These are phyloP conservation scores for Pachysandra terminalis DNA, from an alignment of 164 flowering plant species.

Conservation along the genomic window DNA sequence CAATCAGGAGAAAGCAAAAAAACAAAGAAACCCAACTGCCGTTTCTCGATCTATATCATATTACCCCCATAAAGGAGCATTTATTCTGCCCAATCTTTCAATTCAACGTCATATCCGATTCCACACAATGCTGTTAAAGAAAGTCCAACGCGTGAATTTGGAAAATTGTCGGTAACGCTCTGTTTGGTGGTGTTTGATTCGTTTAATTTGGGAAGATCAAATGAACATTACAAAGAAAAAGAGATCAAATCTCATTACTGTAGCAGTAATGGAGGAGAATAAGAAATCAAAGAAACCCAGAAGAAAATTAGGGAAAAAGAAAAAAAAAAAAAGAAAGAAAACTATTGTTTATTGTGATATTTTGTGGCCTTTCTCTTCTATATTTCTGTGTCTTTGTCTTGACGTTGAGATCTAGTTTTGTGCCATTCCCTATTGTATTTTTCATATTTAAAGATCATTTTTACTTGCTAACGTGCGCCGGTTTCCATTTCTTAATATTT, in stretches of 20 bases:
- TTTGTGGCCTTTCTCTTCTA: no score
- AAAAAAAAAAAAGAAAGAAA: neutral
- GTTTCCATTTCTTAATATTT: no score
- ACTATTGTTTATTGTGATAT: neutral
- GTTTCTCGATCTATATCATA: neutral
- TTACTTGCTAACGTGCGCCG: no score
- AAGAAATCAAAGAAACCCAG: no score
- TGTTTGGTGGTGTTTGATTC: neutral
- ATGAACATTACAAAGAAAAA: neutral
- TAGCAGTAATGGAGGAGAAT: neutral
- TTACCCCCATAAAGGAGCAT: neutral
- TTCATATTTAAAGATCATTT: no score
- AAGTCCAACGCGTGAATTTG: neutral
- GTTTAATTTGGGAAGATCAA: neutral
- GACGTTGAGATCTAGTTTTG: no score
- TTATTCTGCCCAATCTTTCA: neutral
- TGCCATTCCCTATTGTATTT: no score
- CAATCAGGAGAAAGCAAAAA: neutral
- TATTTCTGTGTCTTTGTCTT: no score
- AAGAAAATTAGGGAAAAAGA: no score
- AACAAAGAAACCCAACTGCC: neutral
- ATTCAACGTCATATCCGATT: constrained; percentile 3
- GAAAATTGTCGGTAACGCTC: neutral
- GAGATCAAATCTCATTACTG: neutral
- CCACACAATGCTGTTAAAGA: neutral